Base-by-base conservation (phyloP, 2,329 filamentous ascomycete species). In the Alternaria solani region DNA sequence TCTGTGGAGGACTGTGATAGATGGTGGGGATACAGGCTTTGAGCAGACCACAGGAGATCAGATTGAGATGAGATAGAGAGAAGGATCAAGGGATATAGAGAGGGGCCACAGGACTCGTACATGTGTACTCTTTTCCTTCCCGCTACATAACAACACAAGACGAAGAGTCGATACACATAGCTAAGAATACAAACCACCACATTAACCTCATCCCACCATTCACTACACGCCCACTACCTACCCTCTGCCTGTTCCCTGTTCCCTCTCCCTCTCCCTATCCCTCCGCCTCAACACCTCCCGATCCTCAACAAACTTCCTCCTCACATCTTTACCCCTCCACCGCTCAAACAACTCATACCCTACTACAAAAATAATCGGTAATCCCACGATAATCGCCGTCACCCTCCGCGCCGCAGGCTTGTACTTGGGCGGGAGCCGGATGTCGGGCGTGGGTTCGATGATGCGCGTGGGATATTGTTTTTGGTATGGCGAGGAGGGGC, bases 281-380 rank as follows among this genome's bases (percentile, higher is more conserved):
- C 9, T 16, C 20, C 16, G 9, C 36, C 5, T 23, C n/a, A 32
- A 44, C 23, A 34, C 28, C n/a, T 43, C 32, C 11, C 11, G 38
- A n/a, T 28, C 25, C 20, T 14, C 44, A 9, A 54, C 64, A 51
- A 63, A 68, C 62, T 65, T 68, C 9, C n/a, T 56, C 49, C 46
- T 36, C 6, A 69, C 67, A 49, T 66, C 57, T 57, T 66, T 59
- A 2, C 55, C 64, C 58, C 57, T 57, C 70, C 66, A 69, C 56
- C 75, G 61, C 42, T 66, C 55, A 43, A 70, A 77, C 58, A 79
- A 39, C 51, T 78, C 74, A 23, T 63, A 76, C 20, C 76, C 70
- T 32, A 72, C 63, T 23, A 79, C 76, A 11, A 78, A 28, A 0
- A 76, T 63, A 32, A 79, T 55, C 1, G 77, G 77, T 32, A 78